Conservation (phyloP, 805 yeast species). For the Candida silvatica region DNA sequence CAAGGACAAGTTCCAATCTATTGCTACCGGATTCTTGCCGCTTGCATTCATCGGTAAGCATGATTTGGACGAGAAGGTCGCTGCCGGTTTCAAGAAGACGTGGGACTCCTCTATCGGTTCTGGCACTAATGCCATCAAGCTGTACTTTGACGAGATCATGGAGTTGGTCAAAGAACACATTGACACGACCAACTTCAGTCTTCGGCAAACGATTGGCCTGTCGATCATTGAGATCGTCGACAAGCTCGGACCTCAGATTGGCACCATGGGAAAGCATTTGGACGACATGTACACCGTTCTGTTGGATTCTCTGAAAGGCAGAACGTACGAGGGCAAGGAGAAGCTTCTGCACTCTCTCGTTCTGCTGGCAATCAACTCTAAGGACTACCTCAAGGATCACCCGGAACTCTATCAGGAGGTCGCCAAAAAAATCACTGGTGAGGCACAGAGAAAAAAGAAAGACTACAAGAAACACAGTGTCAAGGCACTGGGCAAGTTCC, state of each 20-base stretch:
- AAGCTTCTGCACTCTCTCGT: constrained; percentile 63
- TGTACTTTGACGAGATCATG: constrained; percentile 65
- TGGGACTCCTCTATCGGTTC: constrained; percentile 81
- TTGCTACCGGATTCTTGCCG: constrained; percentile 64
- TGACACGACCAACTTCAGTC: constrained; percentile 46
- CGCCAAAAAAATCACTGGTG: constrained; percentile 40
- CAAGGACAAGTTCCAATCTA: constrained; percentile 53
- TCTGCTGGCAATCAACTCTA: constrained; percentile 40
- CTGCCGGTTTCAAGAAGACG: constrained; percentile 43
- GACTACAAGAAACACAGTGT: constrained; percentile 53
- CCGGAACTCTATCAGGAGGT: constrained; percentile 30
- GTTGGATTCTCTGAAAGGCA: constrained; percentile 57
- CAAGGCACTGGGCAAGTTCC: constrained; percentile 41
- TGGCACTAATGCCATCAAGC: constrained; percentile 56
- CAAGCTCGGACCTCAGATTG: constrained; percentile 27
- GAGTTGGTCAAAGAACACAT: constrained; percentile 41
- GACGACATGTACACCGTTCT: constrained; percentile 42
- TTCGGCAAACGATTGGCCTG: constrained; percentile 64
- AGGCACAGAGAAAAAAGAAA: constrained; percentile 59
- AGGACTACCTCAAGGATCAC: constrained; percentile 21
- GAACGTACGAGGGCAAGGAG: constrained; percentile 89
- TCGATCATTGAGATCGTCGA: constrained; percentile 53
- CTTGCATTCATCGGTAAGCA: constrained; percentile 70
- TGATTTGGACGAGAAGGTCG: constrained; percentile 42
- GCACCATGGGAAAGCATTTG: constrained; percentile 10